Conservation (phyloP, 2,329 filamentous ascomycete species). For the Colletotrichum cuscutae region DNA sequence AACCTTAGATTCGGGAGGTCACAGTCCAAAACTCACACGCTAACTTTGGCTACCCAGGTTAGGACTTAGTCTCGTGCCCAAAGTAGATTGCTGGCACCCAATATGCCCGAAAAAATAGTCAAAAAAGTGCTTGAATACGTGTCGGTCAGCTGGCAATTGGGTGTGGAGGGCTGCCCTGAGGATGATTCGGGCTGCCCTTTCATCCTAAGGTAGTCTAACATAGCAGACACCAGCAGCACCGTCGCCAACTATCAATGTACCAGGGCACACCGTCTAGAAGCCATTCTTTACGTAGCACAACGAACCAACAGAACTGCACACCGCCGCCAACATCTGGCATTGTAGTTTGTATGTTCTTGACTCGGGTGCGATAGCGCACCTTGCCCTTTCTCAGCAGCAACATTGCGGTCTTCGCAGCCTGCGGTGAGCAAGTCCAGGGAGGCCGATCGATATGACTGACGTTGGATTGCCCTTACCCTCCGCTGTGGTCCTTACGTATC, state of each 20-base stretch:
- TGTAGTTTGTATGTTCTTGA: background rate
- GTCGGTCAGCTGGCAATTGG: conserved; percentile 17
- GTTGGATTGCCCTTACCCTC: background rate
- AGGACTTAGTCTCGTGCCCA: conserved; percentile 5
- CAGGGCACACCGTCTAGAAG: conserved; percentile 9
- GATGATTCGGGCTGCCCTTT: background rate
- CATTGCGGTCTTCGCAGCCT: background rate
- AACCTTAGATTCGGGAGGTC: background rate
- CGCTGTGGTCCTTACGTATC: conserved; percentile 8
- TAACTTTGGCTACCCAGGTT: background rate
- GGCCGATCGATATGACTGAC: background rate
- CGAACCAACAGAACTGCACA: conserved; percentile 17
- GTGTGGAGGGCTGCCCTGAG: background rate
- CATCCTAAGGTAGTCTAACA: background rate
- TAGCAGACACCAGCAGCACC: background rate
- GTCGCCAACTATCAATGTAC: background rate
- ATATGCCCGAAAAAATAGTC: background rate
- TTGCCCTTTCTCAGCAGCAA: background rate
- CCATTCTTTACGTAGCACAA: background rate
- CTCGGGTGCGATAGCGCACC: conserved; percentile 9
- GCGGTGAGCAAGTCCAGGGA: background rate
- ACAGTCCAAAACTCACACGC: background rate
- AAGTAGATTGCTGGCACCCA: conserved; percentile 13
- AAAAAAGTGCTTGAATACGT: background rate
- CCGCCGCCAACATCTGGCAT: conserved; percentile 23